A percentile compares a stretch with the other conserved stretches of the same genome.
Conservation (phyloP, 192 early-diverging fungal genomes). For the Spizellomyces sp. region DNA sequence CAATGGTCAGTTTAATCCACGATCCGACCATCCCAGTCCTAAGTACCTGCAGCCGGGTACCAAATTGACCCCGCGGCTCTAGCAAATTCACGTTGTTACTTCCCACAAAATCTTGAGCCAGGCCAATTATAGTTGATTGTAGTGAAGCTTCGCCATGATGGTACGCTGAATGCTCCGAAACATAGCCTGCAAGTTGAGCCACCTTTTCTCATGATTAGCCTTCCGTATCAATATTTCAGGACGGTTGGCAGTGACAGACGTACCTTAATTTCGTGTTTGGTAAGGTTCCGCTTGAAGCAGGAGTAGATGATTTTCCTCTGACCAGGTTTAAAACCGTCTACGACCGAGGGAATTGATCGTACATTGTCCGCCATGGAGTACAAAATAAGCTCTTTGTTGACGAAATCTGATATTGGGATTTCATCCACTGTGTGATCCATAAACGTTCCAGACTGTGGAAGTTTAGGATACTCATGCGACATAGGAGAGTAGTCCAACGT, state of each 20-base stretch:
- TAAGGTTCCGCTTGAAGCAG: conserved; percentile 72
- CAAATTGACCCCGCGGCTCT: conserved; percentile 80
- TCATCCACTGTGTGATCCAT: conserved; percentile 72
- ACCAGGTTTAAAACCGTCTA: conserved; percentile 91
- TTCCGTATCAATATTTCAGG: background rate
- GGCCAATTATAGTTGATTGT: conserved; percentile 73
- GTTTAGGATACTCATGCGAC: too few relatives aligned
- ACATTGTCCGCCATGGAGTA: conserved; percentile 88
- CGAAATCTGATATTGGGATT: conserved; percentile 80
- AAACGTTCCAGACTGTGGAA: conserved; percentile 71
- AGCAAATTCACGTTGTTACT: conserved; percentile 87
- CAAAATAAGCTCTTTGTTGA: conserved; percentile 85
- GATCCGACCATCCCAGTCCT: background rate
- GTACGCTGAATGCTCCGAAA: conserved; percentile 83
- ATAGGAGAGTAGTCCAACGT: background rate
- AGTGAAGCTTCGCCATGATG: conserved; percentile 88
- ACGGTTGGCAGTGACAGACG: background rate
- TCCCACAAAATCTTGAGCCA: conserved; percentile 89
- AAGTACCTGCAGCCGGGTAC: conserved; percentile 67
- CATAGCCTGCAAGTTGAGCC: conserved; percentile 76
- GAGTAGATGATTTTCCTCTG: conserved; percentile 88
- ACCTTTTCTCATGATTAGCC: conserved; percentile 47
- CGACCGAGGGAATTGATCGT: conserved; percentile 84
- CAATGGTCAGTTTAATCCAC: background rate
- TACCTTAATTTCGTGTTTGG: conserved; percentile 72